Percentiles rank a stretch among this genome's conserved stretches.
These are phyloP conservation scores for Bothia castanella DNA, from an alignment of 1,284 basidiomycete species.

Conservation along the genomic window DNA sequence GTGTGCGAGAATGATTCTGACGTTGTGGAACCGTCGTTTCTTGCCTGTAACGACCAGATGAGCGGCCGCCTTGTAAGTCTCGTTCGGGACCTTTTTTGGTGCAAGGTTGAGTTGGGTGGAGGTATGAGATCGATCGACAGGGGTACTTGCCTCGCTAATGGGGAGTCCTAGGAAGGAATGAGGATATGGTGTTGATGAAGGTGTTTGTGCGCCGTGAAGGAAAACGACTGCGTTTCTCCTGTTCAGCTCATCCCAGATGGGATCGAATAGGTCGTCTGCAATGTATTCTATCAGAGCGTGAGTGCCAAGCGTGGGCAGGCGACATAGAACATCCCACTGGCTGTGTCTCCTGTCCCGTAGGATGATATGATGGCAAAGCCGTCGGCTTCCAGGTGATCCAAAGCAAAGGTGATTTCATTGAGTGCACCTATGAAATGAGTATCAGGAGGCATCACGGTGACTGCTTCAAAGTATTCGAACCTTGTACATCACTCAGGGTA, in stretches of 20 bases:
- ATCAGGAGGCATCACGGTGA: conserved; percentile 11
- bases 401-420: conserved; percentile 51
- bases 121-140: conserved; percentile 13
- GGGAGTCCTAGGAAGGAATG: conserved; percentile 61
- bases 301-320: conserved; percentile 1
- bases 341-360: conserved; percentile 48
- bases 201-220: conserved; percentile 63
- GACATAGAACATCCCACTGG: conserved; percentile 37
- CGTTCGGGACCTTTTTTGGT: conserved; percentile 60
- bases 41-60: conserved; percentile 68
- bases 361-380: conserved; percentile 62
- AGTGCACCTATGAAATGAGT: conserved; percentile 42
- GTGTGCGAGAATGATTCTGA: conserved; percentile 66
- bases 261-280: conserved; percentile 57
- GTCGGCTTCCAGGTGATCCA: conserved; percentile 56
- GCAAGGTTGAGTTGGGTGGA: conserved; percentile 14
- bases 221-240: conserved; percentile 56
- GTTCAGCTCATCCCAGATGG: conserved; percentile 64
- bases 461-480: conserved; percentile 32
- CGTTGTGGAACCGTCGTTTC: conserved; percentile 53
- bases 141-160: conserved; percentile 52
- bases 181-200: conserved; percentile 59
- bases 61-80: conserved; percentile 74
- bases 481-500: conserved; percentile 54
- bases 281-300: conserved; percentile 49